phyloP scores from a whole-genome alignment of 2,329 filamentous ascomycete species.

The Pseudogymnoascus sp. region DNA sequence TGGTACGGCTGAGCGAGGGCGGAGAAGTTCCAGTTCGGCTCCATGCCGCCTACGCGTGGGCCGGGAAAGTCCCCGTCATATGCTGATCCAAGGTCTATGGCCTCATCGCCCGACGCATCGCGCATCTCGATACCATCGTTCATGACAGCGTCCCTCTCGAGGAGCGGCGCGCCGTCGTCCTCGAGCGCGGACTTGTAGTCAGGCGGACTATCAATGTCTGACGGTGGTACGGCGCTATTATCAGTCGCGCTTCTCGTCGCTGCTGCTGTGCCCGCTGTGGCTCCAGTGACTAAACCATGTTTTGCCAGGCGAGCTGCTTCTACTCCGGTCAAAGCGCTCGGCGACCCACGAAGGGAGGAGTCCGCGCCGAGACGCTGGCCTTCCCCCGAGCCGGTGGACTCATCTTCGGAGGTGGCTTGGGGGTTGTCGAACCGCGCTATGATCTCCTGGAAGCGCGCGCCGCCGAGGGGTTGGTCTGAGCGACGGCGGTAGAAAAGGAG shows the following conservation, averaged over 20 bases:
- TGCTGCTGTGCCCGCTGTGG: constrained; percentile 17
- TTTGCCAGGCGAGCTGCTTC: constrained; percentile 63
- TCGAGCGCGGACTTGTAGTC: constrained; percentile 20
- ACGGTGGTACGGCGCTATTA: not conserved
- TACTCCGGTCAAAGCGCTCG: constrained; percentile 75
- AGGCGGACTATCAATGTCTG: constrained; percentile 14
- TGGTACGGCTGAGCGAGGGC: constrained; percentile 8
- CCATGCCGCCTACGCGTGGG: not conserved
- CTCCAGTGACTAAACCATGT: constrained; percentile 41
- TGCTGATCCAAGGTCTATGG: constrained; percentile 19
- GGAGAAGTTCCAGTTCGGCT: constrained; percentile 17
- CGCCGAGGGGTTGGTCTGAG: constrained; percentile 68
- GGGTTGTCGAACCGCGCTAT: constrained; percentile 53
- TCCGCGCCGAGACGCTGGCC: constrained; percentile 72
- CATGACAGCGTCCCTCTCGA: constrained; percentile 13
- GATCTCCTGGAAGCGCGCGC: constrained; percentile 63
- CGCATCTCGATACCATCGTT: constrained; percentile 17
- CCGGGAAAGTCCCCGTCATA: not conserved
- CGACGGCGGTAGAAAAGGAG: constrained; percentile 92
- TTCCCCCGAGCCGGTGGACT: constrained; percentile 61
- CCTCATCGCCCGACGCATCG: constrained; percentile 16
- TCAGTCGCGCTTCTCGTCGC: not conserved
- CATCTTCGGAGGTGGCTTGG: constrained; percentile 37
- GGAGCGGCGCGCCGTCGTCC: constrained; percentile 16
- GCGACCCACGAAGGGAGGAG: constrained; percentile 84